phyloP scores from a whole-genome alignment of 345 rosid genomes.

The Theobroma cacao region DNA sequence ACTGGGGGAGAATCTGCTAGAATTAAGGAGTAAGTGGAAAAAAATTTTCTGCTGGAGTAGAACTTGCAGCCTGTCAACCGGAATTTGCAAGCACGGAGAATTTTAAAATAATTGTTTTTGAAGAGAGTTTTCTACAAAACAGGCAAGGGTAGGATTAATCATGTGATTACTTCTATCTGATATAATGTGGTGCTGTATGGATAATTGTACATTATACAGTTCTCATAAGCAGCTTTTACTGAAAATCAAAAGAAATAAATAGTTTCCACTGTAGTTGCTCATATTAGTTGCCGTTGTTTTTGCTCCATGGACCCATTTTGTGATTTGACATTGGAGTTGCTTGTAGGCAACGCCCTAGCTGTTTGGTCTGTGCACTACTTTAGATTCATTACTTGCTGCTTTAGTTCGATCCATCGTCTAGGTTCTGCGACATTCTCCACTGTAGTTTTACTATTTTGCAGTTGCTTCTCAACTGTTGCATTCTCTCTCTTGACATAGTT shows the following conservation, averaged over 20 bases:
- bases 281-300: neutral
- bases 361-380: neutral
- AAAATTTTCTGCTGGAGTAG: neutral
- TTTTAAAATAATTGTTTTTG: neutral
- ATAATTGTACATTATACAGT: neutral
- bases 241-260: neutral
- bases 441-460: neutral
- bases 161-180: neutral
- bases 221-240: neutral
- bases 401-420: neutral
- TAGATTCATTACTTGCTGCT: neutral
- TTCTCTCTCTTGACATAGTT: neutral
- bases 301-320: neutral
- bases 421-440: neutral
- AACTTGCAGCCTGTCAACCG: neutral
- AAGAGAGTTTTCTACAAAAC: neutral
- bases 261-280: neutral
- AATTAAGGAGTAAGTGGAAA: conserved; percentile 36
- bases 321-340: neutral
- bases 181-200: neutral
- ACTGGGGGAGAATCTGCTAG: conserved; percentile 65
- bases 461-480: neutral
- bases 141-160: neutral
- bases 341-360: neutral
- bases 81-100: neutral